These are phyloP conservation scores for Plantago elongata DNA, from an alignment of 257 asterid species.

Conservation along the genomic window DNA sequence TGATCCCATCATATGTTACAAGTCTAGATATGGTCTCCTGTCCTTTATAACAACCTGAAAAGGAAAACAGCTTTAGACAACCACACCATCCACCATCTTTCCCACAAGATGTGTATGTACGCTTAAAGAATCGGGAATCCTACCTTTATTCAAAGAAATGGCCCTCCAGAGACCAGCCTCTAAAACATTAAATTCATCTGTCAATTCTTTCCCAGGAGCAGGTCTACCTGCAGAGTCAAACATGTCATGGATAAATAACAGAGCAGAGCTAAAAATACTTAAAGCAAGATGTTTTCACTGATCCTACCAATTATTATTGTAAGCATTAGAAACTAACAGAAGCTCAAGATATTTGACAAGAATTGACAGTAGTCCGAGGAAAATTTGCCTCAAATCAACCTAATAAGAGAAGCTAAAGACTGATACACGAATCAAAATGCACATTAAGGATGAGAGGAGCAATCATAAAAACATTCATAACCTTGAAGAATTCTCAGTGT, in stretches of 20 bases:
- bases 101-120: not conserved
- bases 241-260: constrained; percentile 10
- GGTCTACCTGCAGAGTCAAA: constrained; percentile 70
- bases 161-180: constrained; percentile 96
- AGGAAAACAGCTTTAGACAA: constrained; percentile 22
- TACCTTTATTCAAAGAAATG: constrained; percentile 87
- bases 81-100: constrained; percentile 1
- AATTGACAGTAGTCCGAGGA: not conserved
- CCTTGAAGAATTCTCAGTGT: constrained; percentile 88
- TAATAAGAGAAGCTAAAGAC: not conserved
- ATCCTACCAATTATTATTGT: constrained; percentile 1
- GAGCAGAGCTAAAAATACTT: constrained; percentile 1
- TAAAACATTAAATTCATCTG: constrained; percentile 80
- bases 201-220: constrained; percentile 87
- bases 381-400: constrained; percentile 7
- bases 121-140: not conserved
- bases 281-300: constrained; percentile 2
- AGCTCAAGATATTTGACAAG: constrained; percentile 13
- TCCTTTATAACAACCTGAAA: constrained; percentile 90
- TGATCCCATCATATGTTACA: constrained; percentile 85
- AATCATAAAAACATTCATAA: constrained; percentile 16
- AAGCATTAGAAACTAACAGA: constrained; percentile 12
- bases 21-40: constrained; percentile 97
- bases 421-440: constrained; percentile 2
- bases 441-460: constrained; percentile 9